These are phyloP conservation scores for Collybia mongolica DNA, from an alignment of 768 basidiomycete genomes.

Conservation along the genomic window DNA sequence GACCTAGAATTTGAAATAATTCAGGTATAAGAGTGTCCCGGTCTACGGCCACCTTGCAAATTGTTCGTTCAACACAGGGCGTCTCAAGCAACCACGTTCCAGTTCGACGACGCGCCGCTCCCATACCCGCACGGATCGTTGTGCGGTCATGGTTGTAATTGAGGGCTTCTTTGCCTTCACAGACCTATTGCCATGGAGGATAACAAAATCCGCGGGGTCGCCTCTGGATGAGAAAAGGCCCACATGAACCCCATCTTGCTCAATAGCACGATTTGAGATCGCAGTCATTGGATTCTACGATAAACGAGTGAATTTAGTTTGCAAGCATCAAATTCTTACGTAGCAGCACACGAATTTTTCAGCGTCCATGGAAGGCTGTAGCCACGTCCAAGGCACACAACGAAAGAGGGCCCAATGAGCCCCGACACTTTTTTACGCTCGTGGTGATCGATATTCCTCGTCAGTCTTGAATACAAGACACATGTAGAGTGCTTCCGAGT, in stretches of 20 bases:
- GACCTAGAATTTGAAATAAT: too few relatives aligned
- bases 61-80: too few relatives aligned
- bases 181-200: constrained; percentile 47
- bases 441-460: constrained; percentile 50
- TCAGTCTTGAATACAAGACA: constrained; percentile 42
- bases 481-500: constrained; percentile 55
- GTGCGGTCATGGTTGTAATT: constrained; percentile 50
- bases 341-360: constrained; percentile 46
- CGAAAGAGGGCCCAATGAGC: constrained; percentile 58
- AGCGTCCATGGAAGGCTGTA: constrained; percentile 47
- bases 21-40: too few relatives aligned
- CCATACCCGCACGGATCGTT: constrained; percentile 43
- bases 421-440: constrained; percentile 66
- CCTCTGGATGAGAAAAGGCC: constrained; percentile 36
- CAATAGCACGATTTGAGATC: constrained; percentile 52
- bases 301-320: neutral
- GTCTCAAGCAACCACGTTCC: constrained; percentile 28
- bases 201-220: constrained; percentile 55
- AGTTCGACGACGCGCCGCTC: constrained; percentile 39
- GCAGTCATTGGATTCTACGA: constrained; percentile 49
- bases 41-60: too few relatives aligned
- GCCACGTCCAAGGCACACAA: constrained; percentile 58
- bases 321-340: constrained; percentile 25
- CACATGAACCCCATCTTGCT: constrained; percentile 20
- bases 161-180: constrained; percentile 44